These are phyloP conservation scores for Edaphochlamys debaryana DNA, from an alignment of 139 green algal genomes.

Conservation along the genomic window DNA sequence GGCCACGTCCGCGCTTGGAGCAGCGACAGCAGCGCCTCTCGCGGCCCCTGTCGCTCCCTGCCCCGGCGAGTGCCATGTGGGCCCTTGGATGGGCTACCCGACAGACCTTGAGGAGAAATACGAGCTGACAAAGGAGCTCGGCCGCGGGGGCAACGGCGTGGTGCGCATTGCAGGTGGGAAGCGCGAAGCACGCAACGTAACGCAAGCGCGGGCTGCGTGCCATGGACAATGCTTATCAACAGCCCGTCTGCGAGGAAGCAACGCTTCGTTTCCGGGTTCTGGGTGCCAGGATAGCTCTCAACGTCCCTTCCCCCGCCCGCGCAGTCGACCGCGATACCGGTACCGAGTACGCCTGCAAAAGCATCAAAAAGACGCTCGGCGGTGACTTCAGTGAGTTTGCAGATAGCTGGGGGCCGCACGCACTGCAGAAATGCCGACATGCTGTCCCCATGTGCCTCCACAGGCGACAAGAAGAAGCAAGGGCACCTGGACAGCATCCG, in stretches of 20 bases:
- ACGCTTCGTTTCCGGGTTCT: too few relatives aligned
- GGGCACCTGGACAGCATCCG: conserved; percentile 76
- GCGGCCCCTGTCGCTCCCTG: not conserved
- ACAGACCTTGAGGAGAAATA: not conserved
- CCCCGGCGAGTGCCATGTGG: not conserved
- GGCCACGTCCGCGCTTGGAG: not conserved
- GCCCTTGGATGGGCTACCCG: not conserved
- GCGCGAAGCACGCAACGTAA: too few relatives aligned
- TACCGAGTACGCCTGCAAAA: conserved; percentile 83
- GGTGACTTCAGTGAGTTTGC: conserved; percentile 44
- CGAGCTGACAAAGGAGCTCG: not conserved
- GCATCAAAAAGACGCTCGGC: conserved; percentile 68
- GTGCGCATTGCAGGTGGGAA: too few relatives aligned
- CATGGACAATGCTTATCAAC: too few relatives aligned
- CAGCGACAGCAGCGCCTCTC: not conserved
- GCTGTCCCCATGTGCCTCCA: too few relatives aligned
- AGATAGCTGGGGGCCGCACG: too few relatives aligned
- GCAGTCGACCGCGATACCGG: conserved; percentile 52
- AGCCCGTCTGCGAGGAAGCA: too few relatives aligned
- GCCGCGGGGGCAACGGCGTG: conserved; percentile 56
- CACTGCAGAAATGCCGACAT: too few relatives aligned
- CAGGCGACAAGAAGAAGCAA: conserved; percentile 66
- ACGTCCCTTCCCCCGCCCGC: too few relatives aligned
- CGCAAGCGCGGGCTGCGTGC: too few relatives aligned
- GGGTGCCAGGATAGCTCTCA: too few relatives aligned